Base-by-base conservation (phyloP, 2,329 filamentous ascomycete species). In the Sporothrix dimorphospora region DNA sequence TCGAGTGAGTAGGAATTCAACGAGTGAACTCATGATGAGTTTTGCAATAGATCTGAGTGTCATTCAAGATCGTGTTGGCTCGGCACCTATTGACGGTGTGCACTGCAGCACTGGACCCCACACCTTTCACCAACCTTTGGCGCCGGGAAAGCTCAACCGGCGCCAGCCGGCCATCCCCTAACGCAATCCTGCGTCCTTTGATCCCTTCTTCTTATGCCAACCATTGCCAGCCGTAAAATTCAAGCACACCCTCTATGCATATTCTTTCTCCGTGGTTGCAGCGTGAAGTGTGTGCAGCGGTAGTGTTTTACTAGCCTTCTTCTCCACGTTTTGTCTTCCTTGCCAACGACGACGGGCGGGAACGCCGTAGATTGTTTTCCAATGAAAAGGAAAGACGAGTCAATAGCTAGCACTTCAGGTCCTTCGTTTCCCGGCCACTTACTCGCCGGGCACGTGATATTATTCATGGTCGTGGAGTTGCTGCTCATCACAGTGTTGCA, bases 71-170 rank as follows among this genome's bases (percentile, higher is more conserved):
- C 30, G 30, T 34, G 30, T 34, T 34, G 30, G 30, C 30, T 34
- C 30, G 30, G 30, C 30, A 34, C 30, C 30, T 34, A 34, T 34
- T 34, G 30, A 34, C 30, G 6, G 3, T 34, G 30, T 34, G 30
- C 30, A 34, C 30, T 34, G 30, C 30, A 6, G 30, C 30, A 34
- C 27, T 3, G 11, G 4, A 9, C 53, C 27, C 53, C 27, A 61
- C n/a, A 63, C 14, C 34, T 16, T 40, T 19, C 53, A 57, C 53
- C 14, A 27, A 5, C 24, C 19, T 27, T 27, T 61, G 24, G 40
- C 4, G 42, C 38, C 69, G 57, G 59, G n/a, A 63, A 45, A 71
- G 38, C 19, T 71, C 38, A 57, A 24, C 67, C 67, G 67, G 38
- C 24, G n/a, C 38, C 7, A 30, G 67, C 47, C 47, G 47, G 30